These are phyloP conservation scores for Coniochaeta hoffmannii DNA, from an alignment of 2,329 filamentous ascomycete genomes.

Conservation along the genomic window DNA sequence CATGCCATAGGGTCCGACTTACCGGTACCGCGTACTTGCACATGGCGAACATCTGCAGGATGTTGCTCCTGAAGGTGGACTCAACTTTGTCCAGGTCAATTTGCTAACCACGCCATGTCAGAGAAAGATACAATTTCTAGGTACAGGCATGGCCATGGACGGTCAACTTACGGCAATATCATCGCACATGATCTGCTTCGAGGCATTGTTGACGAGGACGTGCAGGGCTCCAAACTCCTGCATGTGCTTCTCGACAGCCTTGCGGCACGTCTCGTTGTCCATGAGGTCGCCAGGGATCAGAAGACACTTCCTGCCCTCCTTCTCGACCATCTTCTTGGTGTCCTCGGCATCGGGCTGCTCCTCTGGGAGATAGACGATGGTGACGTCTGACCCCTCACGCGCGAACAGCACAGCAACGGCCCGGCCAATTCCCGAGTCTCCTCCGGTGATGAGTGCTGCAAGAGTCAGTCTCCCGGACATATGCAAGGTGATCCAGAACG, in stretches of 20 bases:
- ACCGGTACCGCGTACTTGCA: constrained; percentile 45
- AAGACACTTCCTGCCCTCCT: constrained; percentile 37
- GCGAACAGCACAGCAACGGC: constrained; percentile 48
- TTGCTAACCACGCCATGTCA: too few species aligned
- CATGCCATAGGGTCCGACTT: background rate
- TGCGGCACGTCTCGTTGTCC: constrained; percentile 40
- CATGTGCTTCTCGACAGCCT: constrained; percentile 45
- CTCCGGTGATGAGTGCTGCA: background rate
- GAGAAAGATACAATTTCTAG: too few species aligned
- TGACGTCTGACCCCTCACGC: constrained; percentile 48
- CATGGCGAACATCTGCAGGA: constrained; percentile 51
- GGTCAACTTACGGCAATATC: constrained; percentile 42
- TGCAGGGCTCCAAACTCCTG: constrained; percentile 36
- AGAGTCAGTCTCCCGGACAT: constrained; percentile 49
- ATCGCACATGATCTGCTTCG: constrained; percentile 45
- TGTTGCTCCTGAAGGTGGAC: constrained; percentile 49
- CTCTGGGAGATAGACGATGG: constrained; percentile 46
- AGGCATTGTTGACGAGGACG: constrained; percentile 52
- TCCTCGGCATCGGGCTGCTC: constrained; percentile 49
- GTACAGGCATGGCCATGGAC: too few species aligned
- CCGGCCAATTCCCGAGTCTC: constrained; percentile 46
- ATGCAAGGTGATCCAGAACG: too few species aligned
- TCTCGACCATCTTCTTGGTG: constrained; percentile 44
- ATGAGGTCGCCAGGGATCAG: constrained; percentile 41
- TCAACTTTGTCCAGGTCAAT: constrained; percentile 48